These are phyloP conservation scores for Mortierella sp. DNA, from an alignment of 371 early-diverging fungal genomes.

Conservation along the genomic window DNA sequence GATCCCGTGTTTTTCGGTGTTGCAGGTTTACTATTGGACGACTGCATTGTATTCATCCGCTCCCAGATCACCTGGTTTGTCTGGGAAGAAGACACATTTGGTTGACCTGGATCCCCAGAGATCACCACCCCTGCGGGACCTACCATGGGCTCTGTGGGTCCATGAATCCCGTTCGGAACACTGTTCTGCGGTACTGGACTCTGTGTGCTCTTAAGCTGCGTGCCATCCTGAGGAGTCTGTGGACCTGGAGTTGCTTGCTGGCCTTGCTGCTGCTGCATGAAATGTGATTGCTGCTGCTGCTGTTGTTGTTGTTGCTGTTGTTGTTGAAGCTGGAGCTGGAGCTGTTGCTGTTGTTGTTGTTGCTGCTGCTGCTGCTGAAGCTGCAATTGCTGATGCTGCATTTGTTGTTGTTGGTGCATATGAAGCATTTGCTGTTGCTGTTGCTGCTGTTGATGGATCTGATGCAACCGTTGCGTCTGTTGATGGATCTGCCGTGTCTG, in stretches of 20 bases:
- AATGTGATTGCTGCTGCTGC: slow-evolving; percentile 15
- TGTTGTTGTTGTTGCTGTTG: slow-evolving; percentile 6
- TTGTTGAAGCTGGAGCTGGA: too few relatives aligned
- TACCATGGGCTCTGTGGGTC: slow-evolving; percentile 13
- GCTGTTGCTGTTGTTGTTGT: too few relatives aligned
- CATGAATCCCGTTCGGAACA: slow-evolving; percentile 30
- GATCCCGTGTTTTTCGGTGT: slow-evolving; percentile 29
- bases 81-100: slow-evolving; percentile 22
- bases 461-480: slow-evolving; percentile 1
- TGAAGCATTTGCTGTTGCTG: slow-evolving; percentile 17
- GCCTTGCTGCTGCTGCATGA: slow-evolving; percentile 21
- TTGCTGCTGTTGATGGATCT: slow-evolving; percentile 21
- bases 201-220: slow-evolving; percentile 33
- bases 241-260: slow-evolving; percentile 34
- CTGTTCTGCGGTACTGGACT: slow-evolving; percentile 42
- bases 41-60: slow-evolving; percentile 32
- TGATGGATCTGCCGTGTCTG: slow-evolving; percentile 32
- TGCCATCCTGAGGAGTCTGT: slow-evolving; percentile 46
- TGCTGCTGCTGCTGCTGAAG: too few relatives aligned
- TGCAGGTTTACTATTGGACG: slow-evolving; percentile 22
- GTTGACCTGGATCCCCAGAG: slow-evolving; percentile 21
- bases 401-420: slow-evolving; percentile 11
- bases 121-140: slow-evolving; percentile 1
- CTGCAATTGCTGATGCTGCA: background rate
- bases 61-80: slow-evolving; percentile 29